Evolutionary conservation across 1,284 basidiomycete genomes (phyloP).

Genomic region (Austroboletus novae-zelandiae): DNA sequence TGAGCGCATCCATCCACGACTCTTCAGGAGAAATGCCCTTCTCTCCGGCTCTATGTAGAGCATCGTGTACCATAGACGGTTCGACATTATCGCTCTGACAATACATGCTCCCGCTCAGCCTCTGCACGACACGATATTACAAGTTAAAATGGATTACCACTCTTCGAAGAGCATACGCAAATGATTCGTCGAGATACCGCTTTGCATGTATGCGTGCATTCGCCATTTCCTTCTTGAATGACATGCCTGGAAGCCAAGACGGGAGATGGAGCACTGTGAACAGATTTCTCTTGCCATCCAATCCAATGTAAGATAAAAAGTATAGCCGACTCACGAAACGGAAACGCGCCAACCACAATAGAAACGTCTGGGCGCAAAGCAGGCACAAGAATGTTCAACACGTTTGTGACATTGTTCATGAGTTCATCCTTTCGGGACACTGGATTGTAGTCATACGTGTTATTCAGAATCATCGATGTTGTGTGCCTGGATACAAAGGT

Average conservation of each 20-base stretch:
- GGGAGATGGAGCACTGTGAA: conserved; percentile 5
- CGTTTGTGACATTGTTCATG: not conserved
- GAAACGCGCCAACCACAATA: not conserved
- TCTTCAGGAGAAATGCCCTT: not conserved
- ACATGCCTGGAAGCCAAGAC: conserved; percentile 12
- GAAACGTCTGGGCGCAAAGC: conserved; percentile 6
- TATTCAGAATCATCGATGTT: conserved; percentile 13
- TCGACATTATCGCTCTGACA: not conserved
- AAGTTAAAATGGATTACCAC: not conserved
- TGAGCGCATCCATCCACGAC: not conserved
- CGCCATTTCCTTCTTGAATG: conserved; percentile 1
- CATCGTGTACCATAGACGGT: conserved; percentile 5
- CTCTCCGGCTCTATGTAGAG: not conserved
- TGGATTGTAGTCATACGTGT: conserved; percentile 6
- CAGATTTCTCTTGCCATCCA: not conserved
- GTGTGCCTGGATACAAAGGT: conserved; percentile 1
- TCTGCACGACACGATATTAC: not conserved
- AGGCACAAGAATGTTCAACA: not conserved
- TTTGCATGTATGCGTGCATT: not conserved
- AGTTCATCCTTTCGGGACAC: not conserved
- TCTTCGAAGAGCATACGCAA: not conserved
- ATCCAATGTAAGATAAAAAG: not conserved
- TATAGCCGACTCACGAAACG: not conserved
- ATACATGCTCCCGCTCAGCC: not conserved
- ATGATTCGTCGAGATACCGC: not conserved